Evolutionary conservation across 163 green algal species (phyloP).

Genomic region (Scenedesmus sp.): DNA sequence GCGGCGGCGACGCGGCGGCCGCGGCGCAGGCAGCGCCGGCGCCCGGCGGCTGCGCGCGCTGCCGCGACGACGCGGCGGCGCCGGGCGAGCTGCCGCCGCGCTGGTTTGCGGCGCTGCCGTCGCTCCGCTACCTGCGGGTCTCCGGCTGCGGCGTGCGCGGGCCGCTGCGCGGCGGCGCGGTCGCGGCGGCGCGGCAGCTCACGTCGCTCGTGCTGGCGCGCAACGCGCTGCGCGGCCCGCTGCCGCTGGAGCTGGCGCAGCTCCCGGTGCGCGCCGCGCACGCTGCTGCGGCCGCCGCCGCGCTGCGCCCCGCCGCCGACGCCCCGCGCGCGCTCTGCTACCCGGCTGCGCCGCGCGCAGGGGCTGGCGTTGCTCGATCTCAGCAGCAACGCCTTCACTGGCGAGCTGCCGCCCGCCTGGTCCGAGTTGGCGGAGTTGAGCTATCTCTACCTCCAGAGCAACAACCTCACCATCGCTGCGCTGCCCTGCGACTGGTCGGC

Average conservation of each 20-base stretch:
- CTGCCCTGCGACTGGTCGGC: too few relatives aligned
- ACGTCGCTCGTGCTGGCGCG: conserved; percentile 14
- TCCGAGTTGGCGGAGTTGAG: too few relatives aligned
- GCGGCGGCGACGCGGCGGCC: not conserved
- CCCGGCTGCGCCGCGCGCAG: conserved; percentile 17
- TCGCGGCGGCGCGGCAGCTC: conserved; percentile 3
- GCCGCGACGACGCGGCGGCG: not conserved
- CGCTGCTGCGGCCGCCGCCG: not conserved
- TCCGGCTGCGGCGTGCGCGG: conserved; percentile 13
- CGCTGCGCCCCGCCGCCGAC: too few relatives aligned
- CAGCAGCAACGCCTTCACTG: not conserved
- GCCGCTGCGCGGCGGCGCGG: not conserved
- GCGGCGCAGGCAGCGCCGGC: not conserved
- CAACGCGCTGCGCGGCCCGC: conserved; percentile 18
- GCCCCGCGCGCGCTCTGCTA: too few relatives aligned
- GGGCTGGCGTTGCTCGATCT: conserved; percentile 23
- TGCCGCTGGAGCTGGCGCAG: conserved; percentile 13
- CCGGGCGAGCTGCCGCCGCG: conserved; percentile 1
- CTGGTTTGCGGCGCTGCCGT: conserved; percentile 20
- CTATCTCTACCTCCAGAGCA: too few relatives aligned
- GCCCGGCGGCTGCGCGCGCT: too few relatives aligned
- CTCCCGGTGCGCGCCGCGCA: conserved; percentile 11
- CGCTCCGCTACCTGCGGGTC: conserved; percentile 15
- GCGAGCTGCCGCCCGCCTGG: conserved; percentile 20
- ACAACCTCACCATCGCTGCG: too few relatives aligned